Evolutionary conservation across 1,284 basidiomycete genomes (phyloP), one percentile per base, ranked within the genome.

Genomic region (Mrakiaceae sp.): DNA sequence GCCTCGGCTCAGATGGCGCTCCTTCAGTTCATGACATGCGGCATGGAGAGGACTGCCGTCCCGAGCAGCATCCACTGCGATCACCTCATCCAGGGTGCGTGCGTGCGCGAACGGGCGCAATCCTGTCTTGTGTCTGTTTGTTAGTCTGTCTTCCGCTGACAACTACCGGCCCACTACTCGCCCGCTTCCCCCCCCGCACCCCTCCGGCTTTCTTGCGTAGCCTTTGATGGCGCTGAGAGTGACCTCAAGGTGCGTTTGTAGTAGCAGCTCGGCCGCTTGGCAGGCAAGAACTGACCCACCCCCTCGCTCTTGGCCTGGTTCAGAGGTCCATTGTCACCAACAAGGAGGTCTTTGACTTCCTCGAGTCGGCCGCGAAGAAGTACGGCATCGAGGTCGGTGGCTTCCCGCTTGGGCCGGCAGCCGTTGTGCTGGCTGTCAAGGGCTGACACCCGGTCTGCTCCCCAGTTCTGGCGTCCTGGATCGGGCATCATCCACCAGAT

Each of bases 11-110:
- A 99, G 87, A 82, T 83, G 81, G 81, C 80, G n/a, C 87, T 96
- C 66, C 79, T 99, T 67, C 96, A 99, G 78, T 99, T 98, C 78
- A 98, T 98, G 90, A 97, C 95, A 66, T 95, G 94, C 64, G 92
- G 91, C 58, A 84, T 98, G 62, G 79, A 85, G 51, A 82, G 82
- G 68, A 90, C 87, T 71, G 88, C 91, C 46, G 95, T 98, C 7
- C 82, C 82, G 81, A 88, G 79, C 82, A 97, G 76, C n/a, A 81
- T 84, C 64, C 96, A 99, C 78, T 98, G 96, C 74, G 96, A 99
- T 75, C 96, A 99, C 79, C 82, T 98, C 55, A 96, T 94, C 66
- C 90, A 92, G 76, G 91, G 91, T n/a, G 70, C 74, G 60, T 57
- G 14, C 46, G 48, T 14, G 27, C 27, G 27, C 27, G 27, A 46